Conservation (phyloP, 768 basidiomycete species). For the Lentinula sp. region DNA sequence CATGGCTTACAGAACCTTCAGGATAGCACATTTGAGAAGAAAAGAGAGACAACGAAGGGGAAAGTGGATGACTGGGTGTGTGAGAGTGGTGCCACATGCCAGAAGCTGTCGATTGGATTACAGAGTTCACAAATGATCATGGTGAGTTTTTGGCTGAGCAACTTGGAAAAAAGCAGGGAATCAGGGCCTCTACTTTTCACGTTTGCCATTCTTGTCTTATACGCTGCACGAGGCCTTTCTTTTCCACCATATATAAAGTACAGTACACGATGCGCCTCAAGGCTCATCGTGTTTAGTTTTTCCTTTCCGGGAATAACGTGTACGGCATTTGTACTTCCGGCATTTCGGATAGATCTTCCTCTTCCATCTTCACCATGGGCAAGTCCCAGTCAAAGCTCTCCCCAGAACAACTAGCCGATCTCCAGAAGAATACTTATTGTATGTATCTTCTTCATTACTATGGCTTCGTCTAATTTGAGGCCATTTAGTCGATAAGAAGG, state of each 20-base stretch:
- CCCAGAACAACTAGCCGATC: slow-evolving; percentile 86
- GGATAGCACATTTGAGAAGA: slow-evolving; percentile 64
- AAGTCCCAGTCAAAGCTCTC: slow-evolving; percentile 96
- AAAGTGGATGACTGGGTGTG: not conserved
- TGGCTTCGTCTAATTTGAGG: slow-evolving; percentile 11
- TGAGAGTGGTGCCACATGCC: not conserved
- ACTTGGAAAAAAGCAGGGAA: not conserved
- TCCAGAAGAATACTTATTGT: slow-evolving; percentile 99
- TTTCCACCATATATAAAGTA: slow-evolving; percentile 1
- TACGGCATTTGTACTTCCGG: not conserved
- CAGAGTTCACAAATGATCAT: not conserved
- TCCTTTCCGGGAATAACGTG: not conserved
- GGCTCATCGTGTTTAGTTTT: not conserved
- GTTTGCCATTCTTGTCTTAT: not conserved
- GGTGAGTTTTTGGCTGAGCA: not conserved
- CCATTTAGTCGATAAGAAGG: slow-evolving; percentile 83
- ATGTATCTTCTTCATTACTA: slow-evolving; percentile 19
- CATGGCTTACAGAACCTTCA: slow-evolving; percentile 63
- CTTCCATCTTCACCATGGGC: slow-evolving; percentile 55
- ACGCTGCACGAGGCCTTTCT: not conserved
- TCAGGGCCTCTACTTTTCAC: not conserved
- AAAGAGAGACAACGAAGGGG: slow-evolving; percentile 17
- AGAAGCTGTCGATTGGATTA: not conserved
- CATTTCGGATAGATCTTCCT: not conserved
- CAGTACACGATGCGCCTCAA: not conserved